phyloP scores from a whole-genome alignment of 768 basidiomycete species.

The Amanita subjunquillea region DNA sequence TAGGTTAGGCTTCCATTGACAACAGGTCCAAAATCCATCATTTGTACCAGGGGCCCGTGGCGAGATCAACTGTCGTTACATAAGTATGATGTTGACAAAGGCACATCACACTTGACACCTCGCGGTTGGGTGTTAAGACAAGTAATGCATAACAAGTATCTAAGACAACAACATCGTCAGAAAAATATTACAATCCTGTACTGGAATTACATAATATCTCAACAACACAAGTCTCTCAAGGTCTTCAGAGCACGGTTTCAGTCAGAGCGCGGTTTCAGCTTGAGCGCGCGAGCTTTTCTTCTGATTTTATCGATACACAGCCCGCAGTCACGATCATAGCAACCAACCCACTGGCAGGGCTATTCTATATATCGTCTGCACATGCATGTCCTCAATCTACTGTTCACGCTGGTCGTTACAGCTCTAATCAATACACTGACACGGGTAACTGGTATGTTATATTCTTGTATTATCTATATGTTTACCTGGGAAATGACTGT shows the following conservation, averaged over 20 bases:
- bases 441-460: constrained; percentile 19
- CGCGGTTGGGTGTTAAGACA: not conserved
- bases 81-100: too few species aligned
- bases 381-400: constrained; percentile 23
- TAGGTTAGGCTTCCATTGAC: not conserved
- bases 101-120: not conserved
- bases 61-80: too few species aligned
- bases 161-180: not conserved
- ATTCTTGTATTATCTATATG: not conserved
- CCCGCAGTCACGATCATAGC: not conserved
- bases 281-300: too few species aligned
- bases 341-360: constrained; percentile 13
- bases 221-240: not conserved
- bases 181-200: not conserved
- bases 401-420: constrained; percentile 37
- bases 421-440: constrained; percentile 24
- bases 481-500: not conserved
- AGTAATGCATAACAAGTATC: not conserved
- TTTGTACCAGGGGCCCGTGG: too few species aligned
- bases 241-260: too few species aligned
- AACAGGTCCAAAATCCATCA: not conserved
- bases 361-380: constrained; percentile 13
- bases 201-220: not conserved
- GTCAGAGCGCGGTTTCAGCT: too few species aligned
- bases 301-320: not conserved